phyloP scores from a whole-genome alignment of 2,329 filamentous ascomycete species.

The Hypoxylon sp. region DNA sequence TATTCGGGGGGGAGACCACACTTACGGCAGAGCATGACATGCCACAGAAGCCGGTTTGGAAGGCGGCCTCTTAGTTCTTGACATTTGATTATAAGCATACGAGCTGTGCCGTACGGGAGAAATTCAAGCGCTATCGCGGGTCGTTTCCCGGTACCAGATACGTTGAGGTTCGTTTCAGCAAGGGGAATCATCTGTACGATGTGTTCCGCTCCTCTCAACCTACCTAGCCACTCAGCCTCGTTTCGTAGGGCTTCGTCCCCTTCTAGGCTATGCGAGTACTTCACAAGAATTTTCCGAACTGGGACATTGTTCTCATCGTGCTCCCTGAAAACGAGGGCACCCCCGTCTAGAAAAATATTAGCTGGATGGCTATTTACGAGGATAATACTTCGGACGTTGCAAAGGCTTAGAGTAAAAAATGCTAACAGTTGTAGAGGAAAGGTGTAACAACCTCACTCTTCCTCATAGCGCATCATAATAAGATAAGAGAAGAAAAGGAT shows the following conservation, averaged over 20 bases:
- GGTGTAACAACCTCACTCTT: too few species aligned
- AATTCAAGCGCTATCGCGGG: conserved; percentile 32
- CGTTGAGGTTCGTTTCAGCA: neutral
- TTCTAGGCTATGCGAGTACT: conserved; percentile 24
- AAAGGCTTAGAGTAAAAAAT: too few species aligned
- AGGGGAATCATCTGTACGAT: conserved; percentile 23
- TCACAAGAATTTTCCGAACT: conserved; percentile 23
- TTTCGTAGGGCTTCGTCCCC: conserved; percentile 20
- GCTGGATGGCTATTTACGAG: neutral
- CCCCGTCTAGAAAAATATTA: conserved; percentile 25
- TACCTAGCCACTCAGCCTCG: conserved; percentile 15
- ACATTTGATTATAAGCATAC: neutral
- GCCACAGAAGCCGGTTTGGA: conserved; percentile 30
- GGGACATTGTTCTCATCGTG: neutral
- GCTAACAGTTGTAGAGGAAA: too few species aligned
- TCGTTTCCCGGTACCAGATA: conserved; percentile 18
- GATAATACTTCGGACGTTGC: neutral
- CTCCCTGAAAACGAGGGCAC: conserved; percentile 25
- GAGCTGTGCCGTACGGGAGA: conserved; percentile 17
- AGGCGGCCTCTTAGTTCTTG: neutral
- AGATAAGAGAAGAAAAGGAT: neutral
- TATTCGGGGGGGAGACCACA: neutral
- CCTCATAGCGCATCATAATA: too few species aligned
- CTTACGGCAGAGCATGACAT: conserved; percentile 33
- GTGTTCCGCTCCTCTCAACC: conserved; percentile 30